Conservation (phyloP, 2,329 filamentous ascomycete genomes). For the Chaetomiaceae sp. region DNA sequence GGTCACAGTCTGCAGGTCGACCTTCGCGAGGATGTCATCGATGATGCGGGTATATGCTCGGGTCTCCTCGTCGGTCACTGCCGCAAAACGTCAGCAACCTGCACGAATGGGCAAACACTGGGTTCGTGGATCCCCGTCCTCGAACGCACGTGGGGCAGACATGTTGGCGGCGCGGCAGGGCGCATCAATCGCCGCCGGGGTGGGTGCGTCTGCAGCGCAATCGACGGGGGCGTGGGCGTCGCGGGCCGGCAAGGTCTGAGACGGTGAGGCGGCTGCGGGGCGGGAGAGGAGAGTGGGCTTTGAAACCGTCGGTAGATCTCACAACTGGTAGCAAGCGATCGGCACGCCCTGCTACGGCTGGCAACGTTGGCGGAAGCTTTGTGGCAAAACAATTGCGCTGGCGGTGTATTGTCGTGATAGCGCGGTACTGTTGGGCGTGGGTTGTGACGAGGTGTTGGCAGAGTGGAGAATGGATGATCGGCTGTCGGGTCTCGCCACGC, state of each 20-base stretch:
- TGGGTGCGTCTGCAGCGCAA: conserved; percentile 10
- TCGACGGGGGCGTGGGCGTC: conserved; percentile 3
- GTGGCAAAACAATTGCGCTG: too few species aligned
- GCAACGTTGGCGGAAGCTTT: too few species aligned
- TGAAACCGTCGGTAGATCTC: too few species aligned
- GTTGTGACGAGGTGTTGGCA: too few species aligned
- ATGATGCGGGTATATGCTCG: conserved; percentile 52
- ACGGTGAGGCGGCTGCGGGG: conserved; percentile 12
- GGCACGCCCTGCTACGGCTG: too few species aligned
- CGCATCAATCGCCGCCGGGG: conserved; percentile 17
- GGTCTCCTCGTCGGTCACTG: conserved; percentile 47
- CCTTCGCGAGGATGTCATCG: conserved; percentile 51
- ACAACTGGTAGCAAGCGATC: too few species aligned
- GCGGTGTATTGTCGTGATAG: too few species aligned
- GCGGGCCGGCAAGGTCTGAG: background rate
- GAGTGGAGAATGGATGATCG: too few species aligned
- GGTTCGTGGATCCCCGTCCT: too few species aligned
- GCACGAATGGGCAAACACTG: background rate
- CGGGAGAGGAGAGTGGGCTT: conserved; percentile 11
- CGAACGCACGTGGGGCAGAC: conserved; percentile 21
- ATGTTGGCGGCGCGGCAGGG: conserved; percentile 16
- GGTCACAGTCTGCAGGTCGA: conserved; percentile 57
- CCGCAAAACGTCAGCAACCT: background rate
- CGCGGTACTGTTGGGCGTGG: too few species aligned
- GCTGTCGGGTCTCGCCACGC: too few species aligned